Conservation (phyloP, 148 eudicot genomes). For the Simmondsia chinensis region DNA sequence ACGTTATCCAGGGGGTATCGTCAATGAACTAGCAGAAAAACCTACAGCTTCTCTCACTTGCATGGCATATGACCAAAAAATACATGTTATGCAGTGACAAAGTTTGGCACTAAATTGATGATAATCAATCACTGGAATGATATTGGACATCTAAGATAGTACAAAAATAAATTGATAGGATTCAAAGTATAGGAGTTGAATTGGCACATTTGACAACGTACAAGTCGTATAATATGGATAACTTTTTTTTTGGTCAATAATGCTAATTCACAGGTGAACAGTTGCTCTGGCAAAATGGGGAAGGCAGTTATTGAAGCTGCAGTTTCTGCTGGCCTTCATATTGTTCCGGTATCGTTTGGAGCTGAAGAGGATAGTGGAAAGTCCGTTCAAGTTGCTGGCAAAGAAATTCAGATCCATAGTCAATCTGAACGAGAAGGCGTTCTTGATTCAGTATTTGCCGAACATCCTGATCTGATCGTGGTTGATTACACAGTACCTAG, state of each 20-base stretch:
- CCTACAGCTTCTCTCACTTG: too few species aligned
- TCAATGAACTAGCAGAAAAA: too few species aligned
- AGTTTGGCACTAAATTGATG: too few species aligned
- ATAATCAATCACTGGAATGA: too few species aligned
- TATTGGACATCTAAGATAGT: too few species aligned
- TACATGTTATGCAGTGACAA: too few species aligned
- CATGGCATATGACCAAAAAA: too few species aligned
- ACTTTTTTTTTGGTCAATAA: background rate
- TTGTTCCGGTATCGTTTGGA: conserved; percentile 73
- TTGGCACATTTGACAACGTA: background rate
- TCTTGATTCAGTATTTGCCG: conserved; percentile 38
- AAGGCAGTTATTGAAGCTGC: conserved; percentile 89
- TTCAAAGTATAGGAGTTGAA: background rate
- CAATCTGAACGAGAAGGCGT: conserved; percentile 51
- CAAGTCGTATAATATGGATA: background rate
- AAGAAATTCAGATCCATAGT: conserved; percentile 58
- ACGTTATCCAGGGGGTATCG: too few species aligned
- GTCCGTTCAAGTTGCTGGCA: conserved; percentile 53
- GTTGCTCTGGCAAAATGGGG: conserved; percentile 92
- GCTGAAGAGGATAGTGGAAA: conserved; percentile 51
- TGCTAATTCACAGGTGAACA: conserved; percentile 54
- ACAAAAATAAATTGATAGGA: too few species aligned
- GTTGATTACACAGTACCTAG: conserved; percentile 85
- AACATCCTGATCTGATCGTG: conserved; percentile 67
- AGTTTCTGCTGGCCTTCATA: conserved; percentile 51